Base-by-base conservation (phyloP, 176 grass and related monocot species). In the Otatea glauca region DNA sequence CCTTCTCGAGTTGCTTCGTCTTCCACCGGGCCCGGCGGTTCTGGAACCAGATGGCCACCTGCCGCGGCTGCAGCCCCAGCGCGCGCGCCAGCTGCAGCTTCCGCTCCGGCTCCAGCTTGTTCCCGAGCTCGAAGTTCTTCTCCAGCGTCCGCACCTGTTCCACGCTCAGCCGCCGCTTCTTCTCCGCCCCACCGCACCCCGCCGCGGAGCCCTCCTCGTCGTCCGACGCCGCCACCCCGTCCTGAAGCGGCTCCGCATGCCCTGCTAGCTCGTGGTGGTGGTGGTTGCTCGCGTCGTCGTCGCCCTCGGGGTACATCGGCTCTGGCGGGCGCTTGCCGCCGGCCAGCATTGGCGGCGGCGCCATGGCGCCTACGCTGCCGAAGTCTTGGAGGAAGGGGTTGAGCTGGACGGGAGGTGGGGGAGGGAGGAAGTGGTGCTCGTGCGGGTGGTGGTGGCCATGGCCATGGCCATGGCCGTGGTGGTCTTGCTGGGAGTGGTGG, bases 21-120 rank as follows among this genome's bases (percentile, higher is more conserved):
- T 93, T 93, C 91, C 91, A 93, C 64, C 91, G 23, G 2, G 91
- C 91, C 32, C 91, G 91, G 5, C 91, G 91, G 63, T 93, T 93
- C 80, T 93, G 91, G 70, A 93, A 93, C 91, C 91, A 93, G 75
- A 93, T 89, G 38, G 91, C 91, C 15, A 93, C 91, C 83, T 93
- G 91, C 0, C 91, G 64, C 0, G 88, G 91, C 88, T 93, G 87
- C 68, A 93, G 56, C 25, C 88, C 91, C 12, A 93, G 75, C 47
- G 85, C 81, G 39, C 83, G 84, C 1, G 91, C 91, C 62, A 93
- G 58, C 76, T 82, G 81, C 75, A 67, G 53, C 84, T 92, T 92
- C 23, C 88, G 71, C 80, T 92, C 88, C 10, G 91, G 91, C 76
- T 93, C 91, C 50, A 93, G 87, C 88, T 93, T 93, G 84, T 93